These are phyloP conservation scores for Globisporangium orthogonon DNA, from an alignment of 352 stramenopile genomes.

Conservation along the genomic window DNA sequence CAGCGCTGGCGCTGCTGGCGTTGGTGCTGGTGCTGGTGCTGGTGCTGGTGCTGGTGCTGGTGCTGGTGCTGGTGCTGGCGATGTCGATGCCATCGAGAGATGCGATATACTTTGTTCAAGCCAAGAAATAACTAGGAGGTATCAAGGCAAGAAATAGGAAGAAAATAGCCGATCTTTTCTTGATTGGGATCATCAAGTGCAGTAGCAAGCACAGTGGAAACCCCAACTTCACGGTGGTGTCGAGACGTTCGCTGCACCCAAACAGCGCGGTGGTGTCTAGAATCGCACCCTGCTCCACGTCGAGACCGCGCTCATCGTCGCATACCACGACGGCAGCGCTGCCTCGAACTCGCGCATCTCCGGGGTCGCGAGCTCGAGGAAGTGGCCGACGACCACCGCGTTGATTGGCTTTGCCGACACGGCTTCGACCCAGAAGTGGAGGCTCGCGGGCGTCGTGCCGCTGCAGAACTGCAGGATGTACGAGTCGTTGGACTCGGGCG, in stretches of 20 bases:
- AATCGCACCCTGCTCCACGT: slow-evolving; percentile 56
- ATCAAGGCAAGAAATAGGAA: not conserved
- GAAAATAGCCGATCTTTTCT: not conserved
- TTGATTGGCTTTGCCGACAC: slow-evolving; percentile 40
- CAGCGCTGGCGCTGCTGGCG: slow-evolving; percentile 13
- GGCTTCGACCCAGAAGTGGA: slow-evolving; percentile 78
- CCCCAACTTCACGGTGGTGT: not conserved
- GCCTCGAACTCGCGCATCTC: slow-evolving; percentile 38
- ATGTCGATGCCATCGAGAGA: not conserved
- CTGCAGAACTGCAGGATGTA: slow-evolving; percentile 77
- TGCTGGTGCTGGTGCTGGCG: not conserved
- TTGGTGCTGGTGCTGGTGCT: not conserved
- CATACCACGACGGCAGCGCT: slow-evolving; percentile 42
- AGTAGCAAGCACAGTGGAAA: no score
- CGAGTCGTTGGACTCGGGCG: slow-evolving; percentile 45
- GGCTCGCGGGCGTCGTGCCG: slow-evolving; percentile 40
- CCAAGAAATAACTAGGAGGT: not conserved
- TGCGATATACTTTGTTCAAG: not conserved
- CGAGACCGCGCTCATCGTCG: slow-evolving; percentile 36
- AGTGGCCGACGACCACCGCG: slow-evolving; percentile 61
- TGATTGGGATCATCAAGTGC: not conserved
- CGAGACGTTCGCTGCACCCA: not conserved
- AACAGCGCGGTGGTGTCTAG: slow-evolving; percentile 14
- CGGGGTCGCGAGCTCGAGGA: slow-evolving; percentile 42
- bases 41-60: no score